phyloP scores from a whole-genome alignment of 2,329 filamentous ascomycete genomes.

The Rosellinia necatrix region DNA sequence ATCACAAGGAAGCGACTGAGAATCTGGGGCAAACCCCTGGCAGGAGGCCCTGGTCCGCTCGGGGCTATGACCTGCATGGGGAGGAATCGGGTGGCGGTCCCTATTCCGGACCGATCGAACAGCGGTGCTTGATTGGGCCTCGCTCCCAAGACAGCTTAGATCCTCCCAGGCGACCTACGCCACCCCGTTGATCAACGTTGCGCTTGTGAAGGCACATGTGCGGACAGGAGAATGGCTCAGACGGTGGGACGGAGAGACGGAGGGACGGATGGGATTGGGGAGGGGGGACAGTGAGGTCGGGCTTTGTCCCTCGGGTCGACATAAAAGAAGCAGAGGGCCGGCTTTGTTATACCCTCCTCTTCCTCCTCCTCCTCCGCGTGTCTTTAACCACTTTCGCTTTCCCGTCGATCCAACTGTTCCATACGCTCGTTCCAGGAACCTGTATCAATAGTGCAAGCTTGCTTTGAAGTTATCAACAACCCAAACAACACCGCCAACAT shows the following conservation, averaged over 20 bases:
- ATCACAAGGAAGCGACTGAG: no score
- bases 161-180: conserved; percentile 10
- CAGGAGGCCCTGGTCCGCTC: neutral
- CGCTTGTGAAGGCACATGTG: neutral
- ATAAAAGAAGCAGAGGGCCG: conserved; percentile 14
- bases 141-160: neutral
- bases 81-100: conserved; percentile 10
- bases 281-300: neutral
- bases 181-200: conserved; percentile 13
- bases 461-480: neutral
- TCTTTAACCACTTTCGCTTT: conserved; percentile 21
- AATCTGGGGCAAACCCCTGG: no score
- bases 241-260: neutral
- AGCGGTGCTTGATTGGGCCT: neutral
- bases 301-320: conserved; percentile 6
- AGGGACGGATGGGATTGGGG: conserved; percentile 1
- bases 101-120: neutral
- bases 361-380: neutral
- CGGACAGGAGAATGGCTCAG: conserved; percentile 13
- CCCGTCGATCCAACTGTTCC: neutral
- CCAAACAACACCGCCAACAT: conserved; percentile 29
- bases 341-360: neutral
- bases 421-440: conserved; percentile 10
- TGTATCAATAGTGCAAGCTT: conserved; percentile 8
- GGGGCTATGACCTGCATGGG: conserved; percentile 13